Base-by-base conservation (phyloP, 805 yeast genomes). In the Spathaspora sp. region DNA sequence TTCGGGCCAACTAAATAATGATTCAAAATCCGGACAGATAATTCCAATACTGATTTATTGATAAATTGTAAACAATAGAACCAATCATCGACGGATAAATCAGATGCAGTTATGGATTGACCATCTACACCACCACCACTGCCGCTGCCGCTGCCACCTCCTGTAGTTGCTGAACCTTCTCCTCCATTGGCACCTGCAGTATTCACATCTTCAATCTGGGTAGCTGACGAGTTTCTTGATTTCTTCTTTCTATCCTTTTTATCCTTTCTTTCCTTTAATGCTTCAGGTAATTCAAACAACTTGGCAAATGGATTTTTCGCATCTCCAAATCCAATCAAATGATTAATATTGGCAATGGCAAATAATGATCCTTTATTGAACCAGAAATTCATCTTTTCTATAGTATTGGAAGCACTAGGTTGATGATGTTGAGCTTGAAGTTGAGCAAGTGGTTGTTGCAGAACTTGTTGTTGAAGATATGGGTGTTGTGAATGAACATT, bases 261-360 rank as follows among this genome's bases (percentile, higher is more conserved):
- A 51, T 85, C 91, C 57, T 79, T 85, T 47, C 91, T 72, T 58
- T 85, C 90, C 53, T 80, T 85, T 54, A 88, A 67, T 16, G 85
- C 88, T 60, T 85, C 87, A 0, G 92, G 86, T 19, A 88, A 69
- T 51, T 80, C 84, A 66, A 88, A 88, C 12, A 88, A 63, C 59
- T 84, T 81, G 5, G 93, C 90, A 68, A 87, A 87, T 17, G 93
- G 91, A 60, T 86, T 87, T 44, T 76, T 74, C 5, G 87, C 78
- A 61, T 86, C 87, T 32, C 94, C 96, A 66, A 87, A 85, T 1
- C 94, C 94, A 45, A 86, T 80, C 49, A 87, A 63, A 68, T 87
- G 93, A 59, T 83, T 79, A 49, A 88, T 82, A 60, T 87, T 88
- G 26, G 91, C 82, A 46, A 87, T 73, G 2, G 94, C 93, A 72